Conservation (phyloP, 2,329 filamentous ascomycete genomes). For the Fusarium pseudoanthophilum region DNA sequence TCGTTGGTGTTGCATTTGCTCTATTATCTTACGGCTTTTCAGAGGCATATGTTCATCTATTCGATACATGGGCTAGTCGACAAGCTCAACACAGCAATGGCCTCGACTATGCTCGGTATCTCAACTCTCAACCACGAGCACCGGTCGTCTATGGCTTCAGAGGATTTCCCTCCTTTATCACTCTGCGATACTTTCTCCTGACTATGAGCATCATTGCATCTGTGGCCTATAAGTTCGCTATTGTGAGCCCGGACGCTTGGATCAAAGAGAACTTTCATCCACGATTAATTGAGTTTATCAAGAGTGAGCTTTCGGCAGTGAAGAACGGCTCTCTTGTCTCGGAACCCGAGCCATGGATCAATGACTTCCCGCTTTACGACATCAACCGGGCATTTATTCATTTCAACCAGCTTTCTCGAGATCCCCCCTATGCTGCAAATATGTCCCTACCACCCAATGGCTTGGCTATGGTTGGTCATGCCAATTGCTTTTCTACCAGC, state of each 20-base stretch:
- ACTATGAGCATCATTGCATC: background rate
- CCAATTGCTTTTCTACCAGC: background rate
- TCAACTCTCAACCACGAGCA: slow-evolving; percentile 4
- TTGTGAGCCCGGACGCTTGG: background rate
- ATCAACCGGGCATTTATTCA: background rate
- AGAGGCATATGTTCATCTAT: slow-evolving; percentile 6
- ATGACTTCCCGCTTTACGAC: background rate
- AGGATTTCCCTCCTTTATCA: background rate
- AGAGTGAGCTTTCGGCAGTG: background rate
- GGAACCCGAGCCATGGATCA: background rate
- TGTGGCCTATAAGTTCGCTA: slow-evolving; percentile 6
- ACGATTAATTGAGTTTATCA: background rate
- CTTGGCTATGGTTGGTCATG: background rate
- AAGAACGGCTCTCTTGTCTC: background rate
- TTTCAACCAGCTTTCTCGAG: background rate
- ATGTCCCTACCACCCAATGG: background rate
- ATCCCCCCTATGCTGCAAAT: background rate
- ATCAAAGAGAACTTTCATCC: background rate
- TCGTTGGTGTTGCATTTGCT: slow-evolving; percentile 3
- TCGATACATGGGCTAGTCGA: slow-evolving; percentile 4
- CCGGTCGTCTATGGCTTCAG: background rate
- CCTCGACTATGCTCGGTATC: slow-evolving; percentile 11
- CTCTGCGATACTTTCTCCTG: background rate
- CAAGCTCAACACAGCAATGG: background rate
- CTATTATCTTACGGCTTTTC: background rate